These are phyloP conservation scores for Calonectria pauciramosa DNA, from an alignment of 2,329 filamentous ascomycete genomes.

Conservation along the genomic window DNA sequence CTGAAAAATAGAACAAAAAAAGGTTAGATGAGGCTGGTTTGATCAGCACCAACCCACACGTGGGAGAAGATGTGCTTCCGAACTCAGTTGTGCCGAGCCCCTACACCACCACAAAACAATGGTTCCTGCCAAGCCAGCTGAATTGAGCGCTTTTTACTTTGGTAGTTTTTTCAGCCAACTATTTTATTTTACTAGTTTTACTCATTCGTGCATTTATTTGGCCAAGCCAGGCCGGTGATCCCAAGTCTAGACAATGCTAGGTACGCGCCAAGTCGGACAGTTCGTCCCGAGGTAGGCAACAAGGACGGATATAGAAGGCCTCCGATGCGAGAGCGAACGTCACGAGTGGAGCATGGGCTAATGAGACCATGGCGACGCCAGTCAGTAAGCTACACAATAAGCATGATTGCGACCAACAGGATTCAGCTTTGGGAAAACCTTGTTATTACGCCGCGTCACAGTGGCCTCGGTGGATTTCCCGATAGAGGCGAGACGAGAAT, in stretches of 20 bases:
- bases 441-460: constrained; percentile 22
- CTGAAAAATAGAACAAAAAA: constrained; percentile 10
- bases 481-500: constrained; percentile 37
- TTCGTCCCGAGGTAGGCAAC: constrained; percentile 5
- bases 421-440: constrained; percentile 17
- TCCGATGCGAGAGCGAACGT: not conserved
- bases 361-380: not conserved
- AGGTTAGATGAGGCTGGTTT: not conserved
- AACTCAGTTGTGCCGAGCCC: not conserved
- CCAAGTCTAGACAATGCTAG: not conserved
- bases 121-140: not conserved
- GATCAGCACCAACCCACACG: constrained; percentile 13
- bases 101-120: not conserved
- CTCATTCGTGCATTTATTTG: not conserved
- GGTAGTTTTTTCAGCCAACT: not conserved
- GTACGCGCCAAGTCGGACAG: not conserved
- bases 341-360: constrained; percentile 10
- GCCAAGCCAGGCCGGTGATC: not conserved
- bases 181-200: not conserved
- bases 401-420: constrained; percentile 14
- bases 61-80: not conserved
- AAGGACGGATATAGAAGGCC: not conserved
- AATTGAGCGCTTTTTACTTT: not conserved
- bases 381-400: constrained; percentile 13
- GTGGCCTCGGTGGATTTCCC: constrained; percentile 32